phyloP scores from a whole-genome alignment of 2,329 filamentous ascomycete genomes.

The Fusarium compactum region DNA sequence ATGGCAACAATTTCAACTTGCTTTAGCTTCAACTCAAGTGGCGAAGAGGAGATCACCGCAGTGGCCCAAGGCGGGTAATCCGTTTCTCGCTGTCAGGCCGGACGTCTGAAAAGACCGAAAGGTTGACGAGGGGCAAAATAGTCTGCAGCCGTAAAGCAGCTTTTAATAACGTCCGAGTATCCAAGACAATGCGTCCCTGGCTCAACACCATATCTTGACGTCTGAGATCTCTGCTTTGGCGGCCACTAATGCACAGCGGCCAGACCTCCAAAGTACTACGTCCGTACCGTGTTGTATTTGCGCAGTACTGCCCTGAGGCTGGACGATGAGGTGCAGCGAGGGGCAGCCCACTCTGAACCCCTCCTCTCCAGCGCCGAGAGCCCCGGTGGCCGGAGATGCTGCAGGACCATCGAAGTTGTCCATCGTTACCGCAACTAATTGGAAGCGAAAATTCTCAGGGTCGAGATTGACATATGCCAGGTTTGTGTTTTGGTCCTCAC shows the following conservation, averaged over 20 bases:
- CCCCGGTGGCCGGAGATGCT: conserved; percentile 36
- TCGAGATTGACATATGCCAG: conserved; percentile 29
- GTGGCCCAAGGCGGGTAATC: conserved; percentile 42
- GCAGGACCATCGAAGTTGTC: conserved; percentile 36
- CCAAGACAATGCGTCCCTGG: conserved; percentile 44
- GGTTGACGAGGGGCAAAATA: conserved; percentile 39
- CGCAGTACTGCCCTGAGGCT: conserved; percentile 31
- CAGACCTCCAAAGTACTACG: conserved; percentile 36
- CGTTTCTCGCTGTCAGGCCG: conserved; percentile 38
- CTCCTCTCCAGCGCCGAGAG: conserved; percentile 32
- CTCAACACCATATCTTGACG: conserved; percentile 47
- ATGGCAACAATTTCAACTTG: conserved; percentile 45
- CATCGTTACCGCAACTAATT: conserved; percentile 34
- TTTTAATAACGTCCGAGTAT: conserved; percentile 12
- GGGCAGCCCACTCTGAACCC: conserved; percentile 39
- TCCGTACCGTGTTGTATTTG: conserved; percentile 37
- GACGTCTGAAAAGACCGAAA: conserved; percentile 31
- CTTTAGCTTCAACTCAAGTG: conserved; percentile 46
- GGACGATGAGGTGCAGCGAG: conserved; percentile 36
- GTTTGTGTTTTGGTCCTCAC: conserved; percentile 35
- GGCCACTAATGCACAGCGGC: conserved; percentile 52
- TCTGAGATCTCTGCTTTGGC: conserved; percentile 52
- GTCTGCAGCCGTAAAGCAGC: conserved; percentile 21
- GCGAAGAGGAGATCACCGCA: conserved; percentile 46
- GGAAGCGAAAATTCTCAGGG: conserved; percentile 44